These are phyloP conservation scores for Cynanchum wilfordii DNA, from an alignment of 257 asterid genomes.

Conservation along the genomic window DNA sequence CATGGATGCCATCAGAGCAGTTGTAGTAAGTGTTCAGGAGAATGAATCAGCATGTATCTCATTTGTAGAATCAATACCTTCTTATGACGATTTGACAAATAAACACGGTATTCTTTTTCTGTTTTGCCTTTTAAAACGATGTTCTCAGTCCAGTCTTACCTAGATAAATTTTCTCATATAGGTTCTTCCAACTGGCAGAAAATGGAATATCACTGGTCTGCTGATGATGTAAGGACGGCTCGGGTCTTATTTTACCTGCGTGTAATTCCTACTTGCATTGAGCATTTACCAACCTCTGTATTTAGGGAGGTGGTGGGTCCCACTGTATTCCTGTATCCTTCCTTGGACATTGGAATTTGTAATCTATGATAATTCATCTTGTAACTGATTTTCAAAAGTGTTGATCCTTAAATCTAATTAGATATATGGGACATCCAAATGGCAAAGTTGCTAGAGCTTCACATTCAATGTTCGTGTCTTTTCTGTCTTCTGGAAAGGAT, in stretches of 20 bases:
- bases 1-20: conserved; percentile 86
- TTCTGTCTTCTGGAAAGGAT: conserved; percentile 77
- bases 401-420: conserved; percentile 40
- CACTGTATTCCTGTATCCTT: conserved; percentile 89
- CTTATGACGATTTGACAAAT: conserved; percentile 57
- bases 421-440: conserved; percentile 91
- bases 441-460: conserved; percentile 79
- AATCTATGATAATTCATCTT: conserved; percentile 10
- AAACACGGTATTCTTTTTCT: conserved; percentile 42
- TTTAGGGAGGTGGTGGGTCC: conserved; percentile 78
- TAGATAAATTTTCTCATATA: conserved; percentile 26
- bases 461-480: conserved; percentile 78
- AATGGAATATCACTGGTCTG: conserved; percentile 53
- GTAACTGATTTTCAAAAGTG: conserved; percentile 6
- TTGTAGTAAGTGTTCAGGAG: conserved; percentile 77
- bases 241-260: conserved; percentile 82
- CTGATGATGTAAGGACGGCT: conserved; percentile 90
- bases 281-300: conserved; percentile 52
- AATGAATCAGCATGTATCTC: conserved; percentile 64
- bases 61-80: conserved; percentile 77
- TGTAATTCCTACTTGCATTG: conserved; percentile 73
- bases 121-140: conserved; percentile 15
- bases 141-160: conserved; percentile 13
- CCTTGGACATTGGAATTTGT: conserved; percentile 13
- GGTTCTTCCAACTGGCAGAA: conserved; percentile 36